These are phyloP conservation scores for Aphanocladium album DNA, from an alignment of 2,329 filamentous ascomycete genomes.

Conservation along the genomic window DNA sequence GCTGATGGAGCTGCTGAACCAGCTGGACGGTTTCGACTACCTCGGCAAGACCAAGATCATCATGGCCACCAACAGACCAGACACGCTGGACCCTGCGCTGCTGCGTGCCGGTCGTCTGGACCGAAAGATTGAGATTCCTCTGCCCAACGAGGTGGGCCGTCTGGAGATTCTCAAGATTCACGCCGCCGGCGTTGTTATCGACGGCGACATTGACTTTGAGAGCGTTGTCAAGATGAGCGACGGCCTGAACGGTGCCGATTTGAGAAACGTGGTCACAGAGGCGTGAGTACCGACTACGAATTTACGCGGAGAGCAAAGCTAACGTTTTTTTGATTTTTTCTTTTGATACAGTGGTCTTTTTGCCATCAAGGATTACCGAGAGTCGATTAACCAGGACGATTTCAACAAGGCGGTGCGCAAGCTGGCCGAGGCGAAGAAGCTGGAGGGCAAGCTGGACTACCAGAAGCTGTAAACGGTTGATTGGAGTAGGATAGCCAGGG, in stretches of 20 bases:
- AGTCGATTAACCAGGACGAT: constrained; percentile 95
- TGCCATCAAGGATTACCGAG: constrained; percentile 96
- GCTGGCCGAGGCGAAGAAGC: constrained; percentile 94
- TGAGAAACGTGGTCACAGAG: constrained; percentile 97
- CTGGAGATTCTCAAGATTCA: constrained; percentile 99
- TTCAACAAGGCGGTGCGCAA: constrained; percentile 99
- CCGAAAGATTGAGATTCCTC: constrained; percentile 94
- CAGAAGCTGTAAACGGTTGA: constrained; percentile 68
- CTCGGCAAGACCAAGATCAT: constrained; percentile 99
- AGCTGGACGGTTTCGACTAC: constrained; percentile 98
- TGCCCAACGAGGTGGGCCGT: constrained; percentile 94
- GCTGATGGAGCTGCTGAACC: constrained; percentile 96
- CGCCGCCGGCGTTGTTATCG: constrained; percentile 74
- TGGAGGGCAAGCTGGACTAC: constrained; percentile 97
- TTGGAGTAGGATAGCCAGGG: not conserved
- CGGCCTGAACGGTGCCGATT: constrained; percentile 92
- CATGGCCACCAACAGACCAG: constrained; percentile 97
- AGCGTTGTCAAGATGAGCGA: constrained; percentile 99
- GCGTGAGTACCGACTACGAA: constrained; percentile 62
- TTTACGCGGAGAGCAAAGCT: not conserved
- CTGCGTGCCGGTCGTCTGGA: constrained; percentile 90
- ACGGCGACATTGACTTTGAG: constrained; percentile 97
- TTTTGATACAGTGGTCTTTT: constrained; percentile 78
- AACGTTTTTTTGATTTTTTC: too few species aligned
- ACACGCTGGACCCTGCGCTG: constrained; percentile 90